Evolutionary conservation across 2,329 filamentous ascomycete species (phyloP).

Genomic region (Stagonosporopsis rhizophila): DNA sequence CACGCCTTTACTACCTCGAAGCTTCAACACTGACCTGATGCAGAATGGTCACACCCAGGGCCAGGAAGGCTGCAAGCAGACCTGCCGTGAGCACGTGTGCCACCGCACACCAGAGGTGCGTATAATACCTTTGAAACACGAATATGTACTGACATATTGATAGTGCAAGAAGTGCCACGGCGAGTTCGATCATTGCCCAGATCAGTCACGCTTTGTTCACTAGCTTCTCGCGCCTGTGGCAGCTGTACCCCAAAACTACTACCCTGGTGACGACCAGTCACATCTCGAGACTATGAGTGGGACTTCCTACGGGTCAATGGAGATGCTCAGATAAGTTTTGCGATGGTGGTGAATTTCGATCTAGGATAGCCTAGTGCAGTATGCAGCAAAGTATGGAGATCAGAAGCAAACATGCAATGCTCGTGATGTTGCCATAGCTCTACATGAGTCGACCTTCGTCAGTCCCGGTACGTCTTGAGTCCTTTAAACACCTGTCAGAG

Average conservation of each 20-base stretch:
- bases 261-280: neutral
- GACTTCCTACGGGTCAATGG: neutral
- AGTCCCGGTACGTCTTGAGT: neutral
- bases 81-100: slow-evolving; percentile 19
- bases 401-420: neutral
- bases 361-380: neutral
- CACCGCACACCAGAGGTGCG: slow-evolving; percentile 16
- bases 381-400: neutral
- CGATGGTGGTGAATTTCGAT: neutral
- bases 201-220: slow-evolving; percentile 5
- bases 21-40: neutral
- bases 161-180: slow-evolving; percentile 16
- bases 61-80: slow-evolving; percentile 17
- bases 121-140: neutral
- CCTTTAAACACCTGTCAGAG: neutral
- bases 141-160: neutral
- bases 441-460: neutral
- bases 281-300: neutral
- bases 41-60: slow-evolving; percentile 17
- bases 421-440: neutral
- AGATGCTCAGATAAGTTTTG: neutral
- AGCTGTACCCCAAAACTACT: neutral
- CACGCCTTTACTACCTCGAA: too few species aligned
- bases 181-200: slow-evolving; percentile 14
- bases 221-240: neutral